phyloP scores from a whole-genome alignment of 495 filamentous ascomycete species.

The Talaromyces nanjingensis region DNA sequence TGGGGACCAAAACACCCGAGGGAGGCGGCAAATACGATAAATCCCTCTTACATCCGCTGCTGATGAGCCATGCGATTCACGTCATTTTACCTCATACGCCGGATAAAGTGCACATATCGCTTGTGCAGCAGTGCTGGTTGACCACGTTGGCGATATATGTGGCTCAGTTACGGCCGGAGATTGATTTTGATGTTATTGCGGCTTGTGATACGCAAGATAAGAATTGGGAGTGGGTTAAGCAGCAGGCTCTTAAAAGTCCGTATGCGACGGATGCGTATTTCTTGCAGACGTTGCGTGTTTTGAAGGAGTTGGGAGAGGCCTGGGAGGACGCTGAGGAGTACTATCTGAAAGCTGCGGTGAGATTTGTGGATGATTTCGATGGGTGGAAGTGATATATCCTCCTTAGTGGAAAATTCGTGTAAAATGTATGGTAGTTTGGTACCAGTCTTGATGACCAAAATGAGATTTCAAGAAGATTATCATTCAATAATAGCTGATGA shows the following conservation, averaged over 20 bases:
- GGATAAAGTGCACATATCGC: slow-evolving; percentile 56
- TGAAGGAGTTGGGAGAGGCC: slow-evolving; percentile 65
- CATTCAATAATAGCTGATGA: background rate
- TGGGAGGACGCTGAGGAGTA: slow-evolving; percentile 78
- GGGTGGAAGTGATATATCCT: slow-evolving; percentile 60
- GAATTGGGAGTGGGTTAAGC: slow-evolving; percentile 69
- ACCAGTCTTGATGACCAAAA: background rate
- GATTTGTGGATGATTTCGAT: slow-evolving; percentile 70
- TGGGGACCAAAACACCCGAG: slow-evolving; percentile 44
- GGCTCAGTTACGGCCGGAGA: slow-evolving; percentile 60
- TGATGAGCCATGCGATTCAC: slow-evolving; percentile 78
- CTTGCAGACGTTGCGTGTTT: slow-evolving; percentile 71
- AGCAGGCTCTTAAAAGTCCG: slow-evolving; percentile 57
- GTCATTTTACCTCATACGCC: slow-evolving; percentile 77
- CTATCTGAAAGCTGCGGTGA: slow-evolving; percentile 72
- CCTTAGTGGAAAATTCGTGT: slow-evolving; percentile 9
- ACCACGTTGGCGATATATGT: slow-evolving; percentile 73
- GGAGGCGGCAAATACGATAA: slow-evolving; percentile 60
- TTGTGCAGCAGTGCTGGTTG: slow-evolving; percentile 86
- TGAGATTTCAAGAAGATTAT: background rate
- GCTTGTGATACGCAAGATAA: slow-evolving; percentile 44
- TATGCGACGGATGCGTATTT: slow-evolving; percentile 70
- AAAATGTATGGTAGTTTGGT: background rate
- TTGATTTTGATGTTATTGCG: slow-evolving; percentile 56
- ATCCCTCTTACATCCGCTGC: slow-evolving; percentile 74